Conservation (phyloP, 768 basidiomycete genomes). For the Suillus subluteus region DNA sequence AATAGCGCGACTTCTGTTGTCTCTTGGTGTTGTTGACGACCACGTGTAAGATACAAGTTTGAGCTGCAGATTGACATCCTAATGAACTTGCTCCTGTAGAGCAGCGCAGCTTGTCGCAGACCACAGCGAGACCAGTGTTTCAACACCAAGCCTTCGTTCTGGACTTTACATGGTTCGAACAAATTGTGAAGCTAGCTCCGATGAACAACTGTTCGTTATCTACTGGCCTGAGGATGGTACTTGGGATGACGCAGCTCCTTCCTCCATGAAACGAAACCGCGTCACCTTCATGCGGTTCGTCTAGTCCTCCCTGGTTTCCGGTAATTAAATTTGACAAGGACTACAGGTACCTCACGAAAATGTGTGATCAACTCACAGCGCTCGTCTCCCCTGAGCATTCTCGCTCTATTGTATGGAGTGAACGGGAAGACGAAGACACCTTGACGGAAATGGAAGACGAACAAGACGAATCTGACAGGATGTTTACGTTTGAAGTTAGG, state of each 20-base stretch:
- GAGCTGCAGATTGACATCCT: neutral
- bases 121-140: neutral
- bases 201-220: slow-evolving; percentile 46
- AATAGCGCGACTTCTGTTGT: slow-evolving; percentile 48
- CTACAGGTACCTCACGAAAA: slow-evolving; percentile 59
- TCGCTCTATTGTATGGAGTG: slow-evolving; percentile 46
- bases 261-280: slow-evolving; percentile 53
- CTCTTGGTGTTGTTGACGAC: slow-evolving; percentile 40
- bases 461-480: slow-evolving; percentile 44
- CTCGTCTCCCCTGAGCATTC: slow-evolving; percentile 54
- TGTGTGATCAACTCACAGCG: slow-evolving; percentile 57
- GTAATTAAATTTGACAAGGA: neutral
- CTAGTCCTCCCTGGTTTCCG: neutral
- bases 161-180: slow-evolving; percentile 48
- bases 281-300: slow-evolving; percentile 63
- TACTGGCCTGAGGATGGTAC: slow-evolving; percentile 68
- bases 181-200: slow-evolving; percentile 6
- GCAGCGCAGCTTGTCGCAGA: slow-evolving; percentile 12
- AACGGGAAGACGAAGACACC: slow-evolving; percentile 31
- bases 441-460: slow-evolving; percentile 37
- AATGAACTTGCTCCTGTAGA: slow-evolving; percentile 8
- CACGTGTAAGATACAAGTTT: slow-evolving; percentile 40
- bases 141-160: slow-evolving; percentile 41
- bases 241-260: slow-evolving; percentile 53
- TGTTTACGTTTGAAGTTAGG: slow-evolving; percentile 56